Conservation (phyloP, 2,329 filamentous ascomycete species). For the Phyllosticta paracitricarpa region DNA sequence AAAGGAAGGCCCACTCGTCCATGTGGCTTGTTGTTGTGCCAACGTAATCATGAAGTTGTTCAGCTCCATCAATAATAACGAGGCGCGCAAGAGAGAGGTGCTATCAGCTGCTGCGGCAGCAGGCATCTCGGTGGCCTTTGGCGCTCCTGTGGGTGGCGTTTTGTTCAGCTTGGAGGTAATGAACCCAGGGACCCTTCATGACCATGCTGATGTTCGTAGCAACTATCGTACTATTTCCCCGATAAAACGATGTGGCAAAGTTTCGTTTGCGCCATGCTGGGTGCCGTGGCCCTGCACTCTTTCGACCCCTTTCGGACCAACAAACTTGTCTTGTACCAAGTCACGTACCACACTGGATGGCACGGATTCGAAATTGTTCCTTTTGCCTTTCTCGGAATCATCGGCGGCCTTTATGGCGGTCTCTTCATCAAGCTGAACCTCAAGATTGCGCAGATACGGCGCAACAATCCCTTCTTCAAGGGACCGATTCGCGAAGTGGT, state of each 20-base stretch:
- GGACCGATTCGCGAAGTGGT: constrained; percentile 72
- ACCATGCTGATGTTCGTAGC: constrained; percentile 37
- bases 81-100: constrained; percentile 89
- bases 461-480: constrained; percentile 47
- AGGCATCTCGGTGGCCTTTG: constrained; percentile 89
- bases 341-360: constrained; percentile 85
- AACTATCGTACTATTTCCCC: constrained; percentile 94
- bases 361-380: constrained; percentile 89
- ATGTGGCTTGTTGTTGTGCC: constrained; percentile 93
- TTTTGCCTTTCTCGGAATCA: constrained; percentile 73
- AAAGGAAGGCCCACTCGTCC: constrained; percentile 90
- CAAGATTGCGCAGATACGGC: constrained; percentile 61
- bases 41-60: constrained; percentile 91
- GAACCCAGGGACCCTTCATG: neutral
- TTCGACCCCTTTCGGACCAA: constrained; percentile 92
- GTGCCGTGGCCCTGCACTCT: constrained; percentile 82
- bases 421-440: constrained; percentile 95
- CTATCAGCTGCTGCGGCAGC: constrained; percentile 86
- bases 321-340: constrained; percentile 91
- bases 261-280: constrained; percentile 99
- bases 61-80: constrained; percentile 69
- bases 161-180: constrained; percentile 82
- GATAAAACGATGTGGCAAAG: constrained; percentile 99
- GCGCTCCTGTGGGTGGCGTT: constrained; percentile 86
- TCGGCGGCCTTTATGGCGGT: constrained; percentile 89